Percentiles rank a stretch among this genome's conserved stretches.
phyloP scores from a whole-genome alignment of 2,329 filamentous ascomycete species.

The Fusarium sp. region DNA sequence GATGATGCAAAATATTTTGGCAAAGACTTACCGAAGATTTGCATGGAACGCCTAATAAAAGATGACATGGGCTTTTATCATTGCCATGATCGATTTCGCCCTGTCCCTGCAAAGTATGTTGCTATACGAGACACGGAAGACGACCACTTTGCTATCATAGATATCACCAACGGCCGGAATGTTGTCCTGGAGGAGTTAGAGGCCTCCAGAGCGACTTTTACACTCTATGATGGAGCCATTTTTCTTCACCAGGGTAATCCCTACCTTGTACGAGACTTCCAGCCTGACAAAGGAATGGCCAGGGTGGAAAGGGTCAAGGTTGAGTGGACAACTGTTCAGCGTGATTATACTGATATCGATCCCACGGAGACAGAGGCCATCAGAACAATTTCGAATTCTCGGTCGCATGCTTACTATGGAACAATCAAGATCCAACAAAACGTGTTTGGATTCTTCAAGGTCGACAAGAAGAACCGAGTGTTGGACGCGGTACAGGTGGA shows the following conservation, averaged over 20 bases:
- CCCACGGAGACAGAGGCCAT: constrained; percentile 92
- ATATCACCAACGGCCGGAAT: constrained; percentile 84
- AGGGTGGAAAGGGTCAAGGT: constrained; percentile 90
- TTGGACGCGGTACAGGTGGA: constrained; percentile 93
- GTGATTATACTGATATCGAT: constrained; percentile 94
- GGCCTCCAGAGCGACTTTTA: constrained; percentile 92
- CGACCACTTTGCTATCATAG: constrained; percentile 92
- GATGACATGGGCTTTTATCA: constrained; percentile 88
- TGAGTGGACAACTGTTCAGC: constrained; percentile 93
- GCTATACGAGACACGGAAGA: constrained; percentile 89
- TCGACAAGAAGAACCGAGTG: constrained; percentile 86
- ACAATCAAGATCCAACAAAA: constrained; percentile 85
- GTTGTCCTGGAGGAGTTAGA: constrained; percentile 94
- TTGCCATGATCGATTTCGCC: constrained; percentile 87
- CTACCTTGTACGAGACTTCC: constrained; percentile 91
- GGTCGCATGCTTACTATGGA: constrained; percentile 83
- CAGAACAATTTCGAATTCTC: constrained; percentile 70
- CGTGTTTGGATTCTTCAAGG: constrained; percentile 96
- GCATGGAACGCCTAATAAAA: constrained; percentile 75
- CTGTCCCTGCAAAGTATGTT: constrained; percentile 82
- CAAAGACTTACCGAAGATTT: constrained; percentile 74
- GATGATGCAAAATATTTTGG: constrained; percentile 85
- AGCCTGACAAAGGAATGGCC: constrained; percentile 81
- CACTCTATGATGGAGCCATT: constrained; percentile 95
- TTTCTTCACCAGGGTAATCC: constrained; percentile 96